Conservation (phyloP, 169 alveolate genomes). For the Cryptosporidium baileyi region DNA sequence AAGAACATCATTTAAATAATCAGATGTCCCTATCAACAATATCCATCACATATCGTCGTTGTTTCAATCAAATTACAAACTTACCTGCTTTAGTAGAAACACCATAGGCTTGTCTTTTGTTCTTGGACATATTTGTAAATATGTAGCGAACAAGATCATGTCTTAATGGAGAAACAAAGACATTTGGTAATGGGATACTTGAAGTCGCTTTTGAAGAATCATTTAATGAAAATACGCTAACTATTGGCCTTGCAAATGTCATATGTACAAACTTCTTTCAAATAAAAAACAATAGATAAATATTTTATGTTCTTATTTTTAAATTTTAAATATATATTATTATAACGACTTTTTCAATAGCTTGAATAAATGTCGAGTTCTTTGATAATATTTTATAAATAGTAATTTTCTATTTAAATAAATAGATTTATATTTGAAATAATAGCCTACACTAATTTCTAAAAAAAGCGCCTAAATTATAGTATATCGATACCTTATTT, state of each 20-base stretch:
- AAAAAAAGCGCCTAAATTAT: no score
- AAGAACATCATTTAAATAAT: background rate
- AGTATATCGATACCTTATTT: no score
- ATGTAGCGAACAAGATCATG: constrained; percentile 95
- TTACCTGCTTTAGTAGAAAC: constrained; percentile 87
- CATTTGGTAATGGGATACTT: constrained; percentile 90
- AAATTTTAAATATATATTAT: no score
- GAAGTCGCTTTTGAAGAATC: constrained; percentile 78
- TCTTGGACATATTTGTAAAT: constrained; percentile 92
- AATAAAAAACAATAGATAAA: no score
- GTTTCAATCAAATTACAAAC: background rate
- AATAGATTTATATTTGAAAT: no score
- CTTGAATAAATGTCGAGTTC: background rate
- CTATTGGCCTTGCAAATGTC: constrained; percentile 84
- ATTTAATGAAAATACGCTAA: constrained; percentile 82
- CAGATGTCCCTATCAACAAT: constrained; percentile 69
- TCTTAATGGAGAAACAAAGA: constrained; percentile 95
- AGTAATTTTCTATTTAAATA: no score
- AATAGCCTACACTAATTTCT: no score
- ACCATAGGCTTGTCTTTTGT: constrained; percentile 96
- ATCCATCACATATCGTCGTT: constrained; percentile 16
- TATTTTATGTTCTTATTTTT: no score
- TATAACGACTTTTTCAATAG: background rate
- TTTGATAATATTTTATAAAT: no score
- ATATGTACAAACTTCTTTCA: constrained; percentile 17